A percentile compares a stretch with the other conserved stretches of the same genome.
These are phyloP conservation scores for Lentinula sp. DNA, from an alignment of 768 basidiomycete species.

Conservation along the genomic window DNA sequence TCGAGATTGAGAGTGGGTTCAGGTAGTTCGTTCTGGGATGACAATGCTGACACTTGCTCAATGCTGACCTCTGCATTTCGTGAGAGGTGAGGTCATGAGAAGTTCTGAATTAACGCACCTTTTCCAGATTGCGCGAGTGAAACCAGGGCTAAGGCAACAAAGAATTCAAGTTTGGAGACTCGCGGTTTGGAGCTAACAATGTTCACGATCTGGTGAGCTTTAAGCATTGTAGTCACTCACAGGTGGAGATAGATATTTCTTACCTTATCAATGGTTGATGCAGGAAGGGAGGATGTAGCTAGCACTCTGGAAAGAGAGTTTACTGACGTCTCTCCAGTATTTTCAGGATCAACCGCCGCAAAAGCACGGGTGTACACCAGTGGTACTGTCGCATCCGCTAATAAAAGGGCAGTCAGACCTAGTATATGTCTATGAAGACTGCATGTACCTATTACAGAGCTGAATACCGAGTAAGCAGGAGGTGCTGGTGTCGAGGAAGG, in stretches of 20 bases:
- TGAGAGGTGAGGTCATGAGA: neutral
- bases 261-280: conserved; percentile 80
- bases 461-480: conserved; percentile 44
- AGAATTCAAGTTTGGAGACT: conserved; percentile 88
- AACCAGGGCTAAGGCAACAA: conserved; percentile 82
- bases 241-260: conserved; percentile 7
- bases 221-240: neutral
- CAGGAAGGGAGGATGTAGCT: conserved; percentile 70
- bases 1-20: conserved; percentile 65
- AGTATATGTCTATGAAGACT: neutral
- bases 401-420: conserved; percentile 1
- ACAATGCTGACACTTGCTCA: conserved; percentile 67
- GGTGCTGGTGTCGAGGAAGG: conserved; percentile 61
- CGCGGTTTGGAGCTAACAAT: conserved; percentile 75
- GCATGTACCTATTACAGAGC: conserved; percentile 60
- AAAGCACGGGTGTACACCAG: conserved; percentile 71
- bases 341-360: conserved; percentile 61
- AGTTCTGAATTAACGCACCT: conserved; percentile 35
- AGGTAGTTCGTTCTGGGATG: conserved; percentile 73
- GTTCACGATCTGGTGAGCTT: conserved; percentile 70
- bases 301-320: conserved; percentile 78
- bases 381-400: conserved; percentile 80
- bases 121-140: conserved; percentile 79
- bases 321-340: conserved; percentile 75
- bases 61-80: conserved; percentile 62